Percentiles rank a stretch among this genome's conserved stretches.
phyloP scores from a whole-genome alignment of 768 basidiomycete genomes.

The Suillus discolor region DNA sequence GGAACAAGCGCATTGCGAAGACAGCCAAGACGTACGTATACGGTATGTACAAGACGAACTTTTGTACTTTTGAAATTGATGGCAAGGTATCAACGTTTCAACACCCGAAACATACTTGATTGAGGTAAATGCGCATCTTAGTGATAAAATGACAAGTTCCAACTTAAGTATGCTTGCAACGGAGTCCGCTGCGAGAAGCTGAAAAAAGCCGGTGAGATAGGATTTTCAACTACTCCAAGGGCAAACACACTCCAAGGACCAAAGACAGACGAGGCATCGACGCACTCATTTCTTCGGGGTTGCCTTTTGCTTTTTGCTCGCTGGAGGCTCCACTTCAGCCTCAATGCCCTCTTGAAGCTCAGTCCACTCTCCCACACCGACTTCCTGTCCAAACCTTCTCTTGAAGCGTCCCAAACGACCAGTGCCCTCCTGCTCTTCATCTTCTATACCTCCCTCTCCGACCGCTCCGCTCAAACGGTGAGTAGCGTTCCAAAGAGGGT shows the following conservation, averaged over 20 bases:
- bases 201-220: background rate
- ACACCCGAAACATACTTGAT: background rate
- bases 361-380: conserved; percentile 37
- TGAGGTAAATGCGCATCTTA: background rate
- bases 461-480: conserved; percentile 50
- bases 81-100: background rate
- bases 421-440: conserved; percentile 70
- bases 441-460: conserved; percentile 42
- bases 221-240: background rate
- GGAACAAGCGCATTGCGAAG: background rate
- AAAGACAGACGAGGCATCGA: background rate
- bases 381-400: conserved; percentile 63
- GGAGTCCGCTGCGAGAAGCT: background rate
- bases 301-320: conserved; percentile 10
- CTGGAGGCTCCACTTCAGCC: conserved; percentile 30
- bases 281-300: conserved; percentile 9
- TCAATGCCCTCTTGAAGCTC: conserved; percentile 27
- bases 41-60: background rate
- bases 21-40: background rate
- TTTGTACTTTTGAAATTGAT: background rate
- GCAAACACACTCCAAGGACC: background rate
- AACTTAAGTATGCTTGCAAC: background rate
- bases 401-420: conserved; percentile 84
- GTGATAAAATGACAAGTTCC: background rate
- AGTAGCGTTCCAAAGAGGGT: conserved; percentile 83